Base-by-base conservation (phyloP, 2,329 filamentous ascomycete genomes). In the Sporothrix brasiliensis region DNA sequence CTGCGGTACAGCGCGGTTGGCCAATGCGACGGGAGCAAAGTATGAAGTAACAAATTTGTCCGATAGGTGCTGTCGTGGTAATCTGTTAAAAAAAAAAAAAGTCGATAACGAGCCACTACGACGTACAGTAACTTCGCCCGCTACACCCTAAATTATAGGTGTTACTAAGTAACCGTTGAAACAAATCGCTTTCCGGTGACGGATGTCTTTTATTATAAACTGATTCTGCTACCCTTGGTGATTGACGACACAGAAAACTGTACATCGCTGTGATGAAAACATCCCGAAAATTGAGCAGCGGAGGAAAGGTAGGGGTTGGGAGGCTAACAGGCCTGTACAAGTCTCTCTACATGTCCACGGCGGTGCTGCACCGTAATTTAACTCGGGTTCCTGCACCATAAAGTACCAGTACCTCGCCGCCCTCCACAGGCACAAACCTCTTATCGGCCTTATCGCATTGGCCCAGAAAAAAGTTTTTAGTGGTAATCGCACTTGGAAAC, bases 371-470 rank as follows among this genome's bases (percentile, higher is more conserved):
- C 44, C 5, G 4, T 19, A 49, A 13, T 21, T 11, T 30, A 13
- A 11, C 24, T 9, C 19, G 10, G 10, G 13, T 7, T 10, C n/a
- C 10, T 0, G 2, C 10, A 10, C 6, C 34, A 16, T 3, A 10
- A 61, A 4, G 68, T 69, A 69, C 30, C 27, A 4, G 30, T 69
- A 69, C 68, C 13, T 69, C 41, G 16, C 30, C 44, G 7, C 53
- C 67, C 54, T 53, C 41, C n/a, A n/a, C 44, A 34, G 52, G 34
- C 66, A 30, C n/a, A 13, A 4, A 6, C 21, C 19, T 39, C 49
- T 71, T 71, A 72, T 70, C 65, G 63, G 39, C 39, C 53, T 67
- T 71, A 71, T 71, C 70, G 69, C n/a, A 21, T 60, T 65, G 72
- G 72, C 24, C 67, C n/a, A 56, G 53, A 61, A 70, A 69, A 71